Conservation (phyloP, 179 eudicot species). For the Carnegiea gigantea region DNA sequence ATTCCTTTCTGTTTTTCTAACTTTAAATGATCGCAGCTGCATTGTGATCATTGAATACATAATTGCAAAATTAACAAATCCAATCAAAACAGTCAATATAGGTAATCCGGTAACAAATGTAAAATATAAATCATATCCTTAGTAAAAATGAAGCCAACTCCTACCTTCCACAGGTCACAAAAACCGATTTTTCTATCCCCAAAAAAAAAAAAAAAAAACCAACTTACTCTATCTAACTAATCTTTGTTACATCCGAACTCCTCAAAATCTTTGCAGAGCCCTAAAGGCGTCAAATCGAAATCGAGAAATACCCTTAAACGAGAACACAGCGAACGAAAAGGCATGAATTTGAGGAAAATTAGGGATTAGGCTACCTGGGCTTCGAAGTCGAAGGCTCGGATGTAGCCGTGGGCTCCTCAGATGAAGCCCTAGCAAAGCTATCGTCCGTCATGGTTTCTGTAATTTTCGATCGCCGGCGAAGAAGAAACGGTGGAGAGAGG, state of each 20-base stretch:
- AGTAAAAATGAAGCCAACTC: not conserved
- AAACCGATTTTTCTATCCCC: not conserved
- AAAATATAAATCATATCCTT: not conserved
- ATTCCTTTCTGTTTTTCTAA: not conserved
- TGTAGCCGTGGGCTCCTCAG: not conserved
- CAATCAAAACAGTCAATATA: not conserved
- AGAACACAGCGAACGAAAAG: not conserved
- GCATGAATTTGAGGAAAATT: not conserved
- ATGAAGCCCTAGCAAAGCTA: conserved; percentile 4
- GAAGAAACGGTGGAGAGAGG: too few relatives aligned
- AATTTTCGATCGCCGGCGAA: not conserved
- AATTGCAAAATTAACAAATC: not conserved
- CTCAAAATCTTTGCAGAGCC: not conserved
- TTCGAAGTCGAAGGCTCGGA: conserved; percentile 16
- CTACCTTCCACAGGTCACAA: not conserved
- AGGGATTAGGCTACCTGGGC: conserved; percentile 9
- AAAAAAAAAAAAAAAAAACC: not conserved
- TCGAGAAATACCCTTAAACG: not conserved
- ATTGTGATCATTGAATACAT: not conserved
- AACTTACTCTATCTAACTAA: not conserved
- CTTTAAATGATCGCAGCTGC: not conserved
- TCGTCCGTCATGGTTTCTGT: conserved; percentile 9
- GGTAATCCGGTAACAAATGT: not conserved
- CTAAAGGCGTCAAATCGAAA: too few relatives aligned
- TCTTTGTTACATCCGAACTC: not conserved